Evolutionary conservation across 441 rosid genomes (phyloP).

Genomic region (Adansonia grandidieri): DNA sequence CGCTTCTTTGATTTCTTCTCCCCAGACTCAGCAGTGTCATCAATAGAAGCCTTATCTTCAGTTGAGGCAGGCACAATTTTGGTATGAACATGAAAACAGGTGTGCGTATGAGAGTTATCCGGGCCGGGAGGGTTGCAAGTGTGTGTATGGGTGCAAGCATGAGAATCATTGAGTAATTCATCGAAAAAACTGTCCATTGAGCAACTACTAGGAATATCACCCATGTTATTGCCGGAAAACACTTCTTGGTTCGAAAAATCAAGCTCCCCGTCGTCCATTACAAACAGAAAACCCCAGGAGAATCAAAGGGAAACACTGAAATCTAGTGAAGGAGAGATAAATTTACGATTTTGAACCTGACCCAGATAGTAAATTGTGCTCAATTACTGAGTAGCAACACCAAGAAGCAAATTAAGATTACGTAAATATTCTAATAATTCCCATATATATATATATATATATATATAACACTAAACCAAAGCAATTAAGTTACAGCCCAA

Average conservation of each 20-base stretch:
- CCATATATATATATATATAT: background rate
- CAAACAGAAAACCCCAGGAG: background rate
- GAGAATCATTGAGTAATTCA: constrained; percentile 68
- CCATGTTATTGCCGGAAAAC: constrained; percentile 62
- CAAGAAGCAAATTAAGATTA: background rate
- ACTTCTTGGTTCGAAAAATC: constrained; percentile 80
- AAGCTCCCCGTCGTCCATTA: constrained; percentile 93
- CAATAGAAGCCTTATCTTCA: constrained; percentile 72
- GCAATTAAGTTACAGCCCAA: constrained; percentile 24
- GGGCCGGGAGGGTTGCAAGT: constrained; percentile 97
- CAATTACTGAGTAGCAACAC: constrained; percentile 12
- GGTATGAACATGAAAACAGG: constrained; percentile 93
- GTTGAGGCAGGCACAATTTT: constrained; percentile 66
- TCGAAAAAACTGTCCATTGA: constrained; percentile 85
- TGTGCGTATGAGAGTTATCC: constrained; percentile 88
- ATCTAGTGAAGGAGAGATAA: constrained; percentile 13
- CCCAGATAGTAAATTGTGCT: background rate
- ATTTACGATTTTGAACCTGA: constrained; percentile 25
- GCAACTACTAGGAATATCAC: constrained; percentile 60
- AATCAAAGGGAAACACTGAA: constrained; percentile 7
- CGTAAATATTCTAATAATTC: constrained; percentile 25
- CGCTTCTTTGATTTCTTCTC: constrained; percentile 72
- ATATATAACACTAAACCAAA: background rate
- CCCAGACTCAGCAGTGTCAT: constrained; percentile 73
- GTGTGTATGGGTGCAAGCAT: constrained; percentile 92